These are phyloP conservation scores for Pichia sp. DNA, from an alignment of 1,139 yeast genomes.

Conservation along the genomic window DNA sequence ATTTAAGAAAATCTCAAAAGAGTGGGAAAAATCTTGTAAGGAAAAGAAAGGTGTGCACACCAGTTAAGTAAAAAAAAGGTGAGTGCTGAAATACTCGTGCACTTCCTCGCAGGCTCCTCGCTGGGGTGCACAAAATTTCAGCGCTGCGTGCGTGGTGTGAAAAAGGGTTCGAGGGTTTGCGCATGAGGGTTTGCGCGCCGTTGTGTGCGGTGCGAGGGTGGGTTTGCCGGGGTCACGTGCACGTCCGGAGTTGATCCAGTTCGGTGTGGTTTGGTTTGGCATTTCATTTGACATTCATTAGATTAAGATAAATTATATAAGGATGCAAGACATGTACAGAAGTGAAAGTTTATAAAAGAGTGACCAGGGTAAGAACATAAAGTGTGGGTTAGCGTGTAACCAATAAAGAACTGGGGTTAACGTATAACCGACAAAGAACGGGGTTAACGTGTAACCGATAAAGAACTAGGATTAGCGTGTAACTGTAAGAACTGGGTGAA, in stretches of 20 bases:
- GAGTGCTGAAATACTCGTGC: not conserved
- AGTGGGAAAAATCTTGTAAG: slow-evolving; percentile 1
- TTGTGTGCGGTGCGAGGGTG: slow-evolving; percentile 13
- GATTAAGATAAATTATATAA: too few species aligned
- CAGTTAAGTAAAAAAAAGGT: not conserved
- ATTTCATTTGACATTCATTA: too few species aligned
- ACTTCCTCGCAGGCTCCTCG: not conserved
- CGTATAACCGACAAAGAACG: too few species aligned
- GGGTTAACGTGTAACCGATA: too few species aligned
- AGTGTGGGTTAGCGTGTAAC: too few species aligned
- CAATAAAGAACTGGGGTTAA: too few species aligned
- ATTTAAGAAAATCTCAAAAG: not conserved
- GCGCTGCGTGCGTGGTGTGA: not conserved
- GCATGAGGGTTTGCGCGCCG: not conserved
- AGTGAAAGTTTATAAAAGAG: not conserved
- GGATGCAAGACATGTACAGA: too few species aligned
- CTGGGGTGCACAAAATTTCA: slow-evolving; percentile 8
- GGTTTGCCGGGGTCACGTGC: not conserved
- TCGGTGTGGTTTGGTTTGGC: too few species aligned
- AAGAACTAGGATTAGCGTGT: too few species aligned
- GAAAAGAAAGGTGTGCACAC: not conserved
- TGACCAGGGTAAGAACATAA: not conserved
- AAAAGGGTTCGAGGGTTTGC: not conserved
- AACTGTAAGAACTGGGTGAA: too few species aligned
- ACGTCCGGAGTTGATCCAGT: too few species aligned